Evolutionary conservation across 73 alveolate species (phyloP).

Genomic region (Strombidium stylifer): DNA sequence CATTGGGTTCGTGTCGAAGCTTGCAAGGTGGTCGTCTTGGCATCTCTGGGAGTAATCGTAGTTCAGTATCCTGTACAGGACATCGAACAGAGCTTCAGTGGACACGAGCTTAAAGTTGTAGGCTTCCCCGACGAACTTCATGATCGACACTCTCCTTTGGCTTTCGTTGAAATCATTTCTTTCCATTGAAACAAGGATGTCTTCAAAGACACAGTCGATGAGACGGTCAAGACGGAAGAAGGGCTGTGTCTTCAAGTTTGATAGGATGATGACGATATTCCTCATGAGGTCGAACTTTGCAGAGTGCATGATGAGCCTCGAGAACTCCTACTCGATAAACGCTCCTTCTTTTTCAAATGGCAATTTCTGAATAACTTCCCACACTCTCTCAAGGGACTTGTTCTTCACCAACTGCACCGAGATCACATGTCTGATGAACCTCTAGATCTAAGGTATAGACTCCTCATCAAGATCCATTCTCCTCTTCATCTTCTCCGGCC

Average conservation of each 20-base stretch:
- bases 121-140: conserved; percentile 67
- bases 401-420: conserved; percentile 26
- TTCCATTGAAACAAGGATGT: conserved; percentile 27
- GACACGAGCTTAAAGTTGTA: conserved; percentile 45
- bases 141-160: conserved; percentile 46
- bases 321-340: not conserved
- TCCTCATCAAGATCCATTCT: not conserved
- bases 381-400: conserved; percentile 6
- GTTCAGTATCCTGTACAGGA: conserved; percentile 46
- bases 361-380: conserved; percentile 13
- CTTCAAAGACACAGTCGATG: conserved; percentile 24
- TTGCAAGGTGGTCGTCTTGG: conserved; percentile 9
- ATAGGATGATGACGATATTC: not conserved
- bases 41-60: conserved; percentile 11
- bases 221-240: conserved; percentile 1
- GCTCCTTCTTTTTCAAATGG: conserved; percentile 45
- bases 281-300: conserved; percentile 26
- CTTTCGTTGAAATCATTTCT: conserved; percentile 65
- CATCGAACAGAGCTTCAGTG: conserved; percentile 11
- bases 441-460: not conserved
- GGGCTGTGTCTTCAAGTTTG: conserved; percentile 8
- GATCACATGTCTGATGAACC: conserved; percentile 23
- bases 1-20: conserved; percentile 51
- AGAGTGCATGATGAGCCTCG: not conserved
- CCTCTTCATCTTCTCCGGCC: not conserved